Evolutionary conservation across 306 rosid genomes (phyloP).

Genomic region (Castanea mollissima): DNA sequence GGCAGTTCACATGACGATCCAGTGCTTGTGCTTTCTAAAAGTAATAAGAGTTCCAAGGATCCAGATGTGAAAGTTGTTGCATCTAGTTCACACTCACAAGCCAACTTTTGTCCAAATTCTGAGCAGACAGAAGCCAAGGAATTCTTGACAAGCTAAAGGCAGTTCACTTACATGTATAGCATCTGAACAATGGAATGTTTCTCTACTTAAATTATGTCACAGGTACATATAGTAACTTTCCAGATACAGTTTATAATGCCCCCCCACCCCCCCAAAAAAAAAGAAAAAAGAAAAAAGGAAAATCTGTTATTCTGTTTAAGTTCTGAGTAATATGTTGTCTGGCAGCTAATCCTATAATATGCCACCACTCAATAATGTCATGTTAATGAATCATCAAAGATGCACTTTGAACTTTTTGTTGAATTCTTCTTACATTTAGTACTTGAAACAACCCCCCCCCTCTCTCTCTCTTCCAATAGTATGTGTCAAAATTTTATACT

Average conservation of each 20-base stretch:
- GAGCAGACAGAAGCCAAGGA: not conserved
- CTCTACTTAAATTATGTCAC: slow-evolving; percentile 2
- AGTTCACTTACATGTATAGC: slow-evolving; percentile 9
- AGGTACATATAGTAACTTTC: not conserved
- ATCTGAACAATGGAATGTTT: slow-evolving; percentile 9
- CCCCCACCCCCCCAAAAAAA: too few relatives aligned
- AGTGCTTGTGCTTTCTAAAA: not conserved
- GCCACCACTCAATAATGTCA: not conserved
- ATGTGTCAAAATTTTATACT: too few relatives aligned
- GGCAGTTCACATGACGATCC: not conserved
- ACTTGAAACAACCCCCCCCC: too few relatives aligned
- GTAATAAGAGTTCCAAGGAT: not conserved
- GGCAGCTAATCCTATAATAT: not conserved
- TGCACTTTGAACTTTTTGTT: not conserved
- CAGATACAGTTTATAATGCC: not conserved
- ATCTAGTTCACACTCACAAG: not conserved
- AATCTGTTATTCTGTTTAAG: not conserved
- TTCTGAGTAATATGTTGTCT: not conserved
- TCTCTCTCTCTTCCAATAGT: too few relatives aligned
- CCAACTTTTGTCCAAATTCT: not conserved
- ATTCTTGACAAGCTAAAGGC: not conserved
- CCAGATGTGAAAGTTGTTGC: not conserved
- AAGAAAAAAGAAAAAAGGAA: not conserved
- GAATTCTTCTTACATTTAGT: not conserved
- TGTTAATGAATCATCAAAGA: not conserved